Evolutionary conservation across 352 stramenopile species (phyloP).

Genomic region (Globisporangium solare): DNA sequence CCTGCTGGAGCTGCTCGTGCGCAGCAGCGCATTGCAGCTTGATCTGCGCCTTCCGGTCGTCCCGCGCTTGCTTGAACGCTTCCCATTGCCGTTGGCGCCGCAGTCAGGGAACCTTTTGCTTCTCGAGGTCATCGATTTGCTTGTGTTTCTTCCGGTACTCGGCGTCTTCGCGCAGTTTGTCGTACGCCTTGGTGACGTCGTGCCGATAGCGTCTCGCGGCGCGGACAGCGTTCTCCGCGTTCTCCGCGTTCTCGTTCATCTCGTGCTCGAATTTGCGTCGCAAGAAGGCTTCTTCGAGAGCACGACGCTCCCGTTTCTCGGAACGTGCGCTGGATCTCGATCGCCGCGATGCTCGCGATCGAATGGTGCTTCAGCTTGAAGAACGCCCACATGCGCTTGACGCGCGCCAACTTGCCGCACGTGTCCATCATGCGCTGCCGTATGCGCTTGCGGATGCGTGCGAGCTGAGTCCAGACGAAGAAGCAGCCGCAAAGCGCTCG

Average conservation of each 20-base stretch:
- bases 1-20: constrained; percentile 31
- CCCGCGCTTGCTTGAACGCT: constrained; percentile 33
- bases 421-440: constrained; percentile 26
- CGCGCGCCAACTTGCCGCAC: constrained; percentile 25
- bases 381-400: constrained; percentile 37
- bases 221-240: constrained; percentile 26
- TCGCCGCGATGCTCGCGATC: constrained; percentile 43
- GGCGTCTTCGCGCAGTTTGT: constrained; percentile 42
- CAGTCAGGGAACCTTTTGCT: constrained; percentile 53
- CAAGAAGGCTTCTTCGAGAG: constrained; percentile 22
- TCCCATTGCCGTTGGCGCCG: constrained; percentile 58
- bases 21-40: constrained; percentile 31
- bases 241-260: constrained; percentile 34
- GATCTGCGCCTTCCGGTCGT: constrained; percentile 33
- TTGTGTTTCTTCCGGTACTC: constrained; percentile 39
- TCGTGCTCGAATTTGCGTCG: constrained; percentile 30
- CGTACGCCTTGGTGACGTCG: constrained; percentile 45
- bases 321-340: constrained; percentile 61
- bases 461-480: constrained; percentile 27
- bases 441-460: constrained; percentile 28
- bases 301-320: constrained; percentile 22
- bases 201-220: constrained; percentile 28
- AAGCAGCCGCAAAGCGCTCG: constrained; percentile 37
- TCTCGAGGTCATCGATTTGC: constrained; percentile 50
- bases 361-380: constrained; percentile 29